phyloP scores from a whole-genome alignment of 2,329 filamentous ascomycete genomes.

The Zymoseptoria ardabiliae region DNA sequence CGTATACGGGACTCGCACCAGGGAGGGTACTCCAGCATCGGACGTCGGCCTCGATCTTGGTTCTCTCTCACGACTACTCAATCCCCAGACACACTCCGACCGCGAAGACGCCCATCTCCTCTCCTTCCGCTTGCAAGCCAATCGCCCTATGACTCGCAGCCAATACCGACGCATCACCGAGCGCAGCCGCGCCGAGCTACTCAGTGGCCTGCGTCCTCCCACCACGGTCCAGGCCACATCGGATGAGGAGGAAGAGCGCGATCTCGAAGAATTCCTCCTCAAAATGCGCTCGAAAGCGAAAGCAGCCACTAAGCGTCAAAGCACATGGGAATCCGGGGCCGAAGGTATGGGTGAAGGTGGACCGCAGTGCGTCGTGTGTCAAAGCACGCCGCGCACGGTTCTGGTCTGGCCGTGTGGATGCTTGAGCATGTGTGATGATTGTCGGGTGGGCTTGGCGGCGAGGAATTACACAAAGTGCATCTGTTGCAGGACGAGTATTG shows the following conservation, averaged over 20 bases:
- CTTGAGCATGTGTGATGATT: slow-evolving; percentile 89
- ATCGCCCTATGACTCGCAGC: slow-evolving; percentile 72
- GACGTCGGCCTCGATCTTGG: slow-evolving; percentile 31
- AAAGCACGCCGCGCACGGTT: slow-evolving; percentile 74
- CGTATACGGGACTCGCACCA: slow-evolving; percentile 36
- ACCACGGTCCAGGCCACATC: slow-evolving; percentile 25
- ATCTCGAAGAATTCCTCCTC: slow-evolving; percentile 55
- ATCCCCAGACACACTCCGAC: slow-evolving; percentile 70
- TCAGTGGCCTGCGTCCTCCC: slow-evolving; percentile 38
- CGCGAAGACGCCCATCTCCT: slow-evolving; percentile 74
- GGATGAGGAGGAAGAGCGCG: slow-evolving; percentile 50
- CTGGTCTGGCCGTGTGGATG: slow-evolving; percentile 97
- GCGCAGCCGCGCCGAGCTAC: slow-evolving; percentile 61
- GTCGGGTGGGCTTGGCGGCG: slow-evolving; percentile 84
- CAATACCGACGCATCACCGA: slow-evolving; percentile 63
- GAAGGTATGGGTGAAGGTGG: slow-evolving; percentile 65
- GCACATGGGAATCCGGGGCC: slow-evolving; percentile 62
- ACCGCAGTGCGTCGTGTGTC: slow-evolving; percentile 89
- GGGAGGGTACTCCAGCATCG: slow-evolving; percentile 49
- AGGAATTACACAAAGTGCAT: slow-evolving; percentile 97
- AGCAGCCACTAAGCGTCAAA: slow-evolving; percentile 23
- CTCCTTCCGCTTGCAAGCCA: slow-evolving; percentile 67
- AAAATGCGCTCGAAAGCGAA: slow-evolving; percentile 43
- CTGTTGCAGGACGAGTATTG: slow-evolving; percentile 81
- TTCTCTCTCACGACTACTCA: slow-evolving; percentile 67